Base-by-base conservation (phyloP, 805 yeast genomes). In the Wickerhamiella domercqiae region DNA sequence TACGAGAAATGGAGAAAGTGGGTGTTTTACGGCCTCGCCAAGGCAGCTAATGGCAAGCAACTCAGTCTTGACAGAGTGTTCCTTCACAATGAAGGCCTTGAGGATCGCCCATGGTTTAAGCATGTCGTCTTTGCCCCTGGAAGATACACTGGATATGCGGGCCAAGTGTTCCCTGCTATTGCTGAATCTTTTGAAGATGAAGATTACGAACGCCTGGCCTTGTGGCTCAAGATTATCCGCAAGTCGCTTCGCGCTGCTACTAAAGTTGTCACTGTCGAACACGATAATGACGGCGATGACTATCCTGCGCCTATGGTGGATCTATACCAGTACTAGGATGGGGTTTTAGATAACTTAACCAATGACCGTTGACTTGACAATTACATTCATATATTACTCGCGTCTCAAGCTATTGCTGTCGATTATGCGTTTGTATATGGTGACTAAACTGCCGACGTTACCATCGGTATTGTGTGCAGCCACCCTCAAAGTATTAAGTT, bases 91-190 rank as follows among this genome's bases (percentile, higher is more conserved):
- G 57, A 60, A 3, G 79, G 79, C 1, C 58, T 73, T 15, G 64
- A 61, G 13, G 60, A 56, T 31, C 60, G 78, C 37, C 51, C 60
- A 2, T 73, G 78, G 77, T 73, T 67, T 56, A 70, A 66, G 51
- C 79, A 73, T 50, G 55, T 66, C 31, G 61, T 72, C n/a, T 73
- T 59, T 51, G 73, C 77, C 2, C 70, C 75, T 34, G 76, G 75
- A 2, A 52, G 74, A 34, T 66, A 68, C 54, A 71, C 75, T 1
- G 78, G 78, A 2, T 72, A 73, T 43, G 65, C 67, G n/a, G 76
- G 75, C 3, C 72, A 68, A 38, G 61, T 66, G 28, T 56, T 71
- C 38, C 78, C 78, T 1, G 75, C 72, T 0, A 52, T 73, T 28
- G 58, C 58, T 4, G 78, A 73, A 48, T 67, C 73, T 0, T 47